Percentiles rank a stretch among this genome's conserved stretches.
phyloP scores from a whole-genome alignment of 176 grass and related monocot species.

The Stipa capillata region DNA sequence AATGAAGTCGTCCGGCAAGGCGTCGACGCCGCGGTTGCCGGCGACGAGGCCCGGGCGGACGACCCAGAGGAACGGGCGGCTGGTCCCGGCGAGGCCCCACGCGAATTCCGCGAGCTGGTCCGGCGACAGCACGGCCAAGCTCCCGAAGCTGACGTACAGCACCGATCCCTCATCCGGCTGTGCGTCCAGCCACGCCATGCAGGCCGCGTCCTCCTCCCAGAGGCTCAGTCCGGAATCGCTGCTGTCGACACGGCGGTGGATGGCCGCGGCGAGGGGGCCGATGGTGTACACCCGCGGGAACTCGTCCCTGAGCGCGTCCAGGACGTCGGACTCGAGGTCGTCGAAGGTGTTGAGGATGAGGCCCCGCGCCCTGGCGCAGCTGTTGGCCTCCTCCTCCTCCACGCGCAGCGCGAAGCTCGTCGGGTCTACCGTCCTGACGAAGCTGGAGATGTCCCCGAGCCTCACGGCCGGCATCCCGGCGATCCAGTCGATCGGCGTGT shows the following conservation, averaged over 20 bases:
- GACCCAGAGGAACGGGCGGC: conserved; percentile 33
- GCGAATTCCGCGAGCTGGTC: conserved; percentile 26
- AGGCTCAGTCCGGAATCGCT: conserved; percentile 17
- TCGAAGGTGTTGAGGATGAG: conserved; percentile 59
- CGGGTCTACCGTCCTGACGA: conserved; percentile 60
- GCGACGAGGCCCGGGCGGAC: conserved; percentile 9
- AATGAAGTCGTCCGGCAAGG: conserved; percentile 2
- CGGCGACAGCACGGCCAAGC: conserved; percentile 25
- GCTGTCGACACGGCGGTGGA: neutral
- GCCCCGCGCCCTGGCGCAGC: conserved; percentile 32
- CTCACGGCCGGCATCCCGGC: conserved; percentile 40
- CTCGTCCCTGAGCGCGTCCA: conserved; percentile 26
- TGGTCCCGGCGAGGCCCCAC: conserved; percentile 26
- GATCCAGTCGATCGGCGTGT: conserved; percentile 85
- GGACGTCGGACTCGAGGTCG: conserved; percentile 32
- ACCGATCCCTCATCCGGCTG: conserved; percentile 26
- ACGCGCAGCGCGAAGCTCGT: conserved; percentile 44
- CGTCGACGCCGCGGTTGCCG: conserved; percentile 9
- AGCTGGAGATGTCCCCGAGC: conserved; percentile 78
- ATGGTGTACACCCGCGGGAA: conserved; percentile 36
- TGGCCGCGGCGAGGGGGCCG: conserved; percentile 25
- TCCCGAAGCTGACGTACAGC: conserved; percentile 57
- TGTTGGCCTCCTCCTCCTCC: conserved; percentile 37
- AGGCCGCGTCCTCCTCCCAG: conserved; percentile 44
- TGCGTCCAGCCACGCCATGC: conserved; percentile 46